phyloP scores from a whole-genome alignment of 129 eudicot species.

The Centrapalus pauciflorus region DNA sequence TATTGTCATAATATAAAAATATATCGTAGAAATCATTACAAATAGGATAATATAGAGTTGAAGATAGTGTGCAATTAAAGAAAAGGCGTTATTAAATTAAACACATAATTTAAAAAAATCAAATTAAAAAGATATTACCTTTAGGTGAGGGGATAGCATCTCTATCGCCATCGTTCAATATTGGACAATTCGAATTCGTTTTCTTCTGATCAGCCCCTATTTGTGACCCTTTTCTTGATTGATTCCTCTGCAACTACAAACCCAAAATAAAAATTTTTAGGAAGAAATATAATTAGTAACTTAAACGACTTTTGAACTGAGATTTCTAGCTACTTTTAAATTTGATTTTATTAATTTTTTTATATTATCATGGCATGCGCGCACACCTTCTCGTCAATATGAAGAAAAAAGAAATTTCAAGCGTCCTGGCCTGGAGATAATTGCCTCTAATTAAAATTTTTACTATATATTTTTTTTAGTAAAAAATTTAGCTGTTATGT shows the following conservation, averaged over 20 bases:
- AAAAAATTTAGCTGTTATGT: too few relatives aligned
- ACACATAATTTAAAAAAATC: background rate
- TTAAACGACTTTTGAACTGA: constrained; percentile 4
- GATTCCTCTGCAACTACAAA: constrained; percentile 48
- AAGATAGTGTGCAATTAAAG: too few relatives aligned
- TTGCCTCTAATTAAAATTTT: too few relatives aligned
- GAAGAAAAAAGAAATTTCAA: too few relatives aligned
- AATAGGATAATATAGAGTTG: too few relatives aligned
- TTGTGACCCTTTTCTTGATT: constrained; percentile 51
- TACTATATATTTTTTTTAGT: too few relatives aligned
- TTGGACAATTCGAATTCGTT: constrained; percentile 22
- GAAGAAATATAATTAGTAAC: background rate
- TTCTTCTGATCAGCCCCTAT: constrained; percentile 37
- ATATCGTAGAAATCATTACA: too few relatives aligned
- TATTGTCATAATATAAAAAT: too few relatives aligned
- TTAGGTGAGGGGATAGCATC: constrained; percentile 38
- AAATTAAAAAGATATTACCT: constrained; percentile 29
- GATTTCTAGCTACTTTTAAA: background rate
- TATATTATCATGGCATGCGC: too few relatives aligned
- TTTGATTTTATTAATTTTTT: background rate
- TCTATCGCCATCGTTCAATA: constrained; percentile 23
- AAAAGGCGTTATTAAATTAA: background rate
- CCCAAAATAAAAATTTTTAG: background rate
- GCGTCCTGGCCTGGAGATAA: too few relatives aligned
- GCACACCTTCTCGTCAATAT: too few relatives aligned